Evolutionary conservation across 257 asterid genomes (phyloP).

Genomic region (Lithospermum erythrorhizon): DNA sequence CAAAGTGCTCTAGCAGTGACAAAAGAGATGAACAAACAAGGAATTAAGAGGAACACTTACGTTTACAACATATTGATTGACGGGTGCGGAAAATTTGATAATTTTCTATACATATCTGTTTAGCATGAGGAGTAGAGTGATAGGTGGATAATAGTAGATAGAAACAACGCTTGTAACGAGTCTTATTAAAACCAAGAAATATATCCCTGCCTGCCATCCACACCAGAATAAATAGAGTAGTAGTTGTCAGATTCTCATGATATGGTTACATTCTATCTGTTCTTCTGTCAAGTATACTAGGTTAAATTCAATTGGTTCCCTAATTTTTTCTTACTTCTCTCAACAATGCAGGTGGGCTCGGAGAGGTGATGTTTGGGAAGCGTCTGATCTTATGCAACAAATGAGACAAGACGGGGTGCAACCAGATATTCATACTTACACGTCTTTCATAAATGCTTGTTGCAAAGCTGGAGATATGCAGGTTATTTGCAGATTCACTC

Average conservation of each 20-base stretch:
- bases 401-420: conserved; percentile 85
- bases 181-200: no score
- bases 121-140: background rate
- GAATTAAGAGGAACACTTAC: conserved; percentile 74
- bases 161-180: no score
- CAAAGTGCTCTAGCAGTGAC: conserved; percentile 99
- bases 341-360: conserved; percentile 80
- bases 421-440: conserved; percentile 94
- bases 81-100: conserved; percentile 43
- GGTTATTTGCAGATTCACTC: conserved; percentile 24
- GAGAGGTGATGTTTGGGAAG: conserved; percentile 99
- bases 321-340: conserved; percentile 1
- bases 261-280: background rate
- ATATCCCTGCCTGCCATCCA: no score
- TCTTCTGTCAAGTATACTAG: background rate
- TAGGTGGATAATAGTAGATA: no score
- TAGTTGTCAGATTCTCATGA: background rate
- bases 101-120: background rate
- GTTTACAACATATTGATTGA: conserved; percentile 90
- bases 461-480: conserved; percentile 97
- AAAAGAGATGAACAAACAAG: conserved; percentile 69
- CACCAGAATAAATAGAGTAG: no score
- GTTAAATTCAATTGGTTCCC: background rate
- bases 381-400: conserved; percentile 97
- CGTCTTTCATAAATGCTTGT: conserved; percentile 88